Evolutionary conservation across 768 basidiomycete species (phyloP).

Genomic region (Lentinula sp.): DNA sequence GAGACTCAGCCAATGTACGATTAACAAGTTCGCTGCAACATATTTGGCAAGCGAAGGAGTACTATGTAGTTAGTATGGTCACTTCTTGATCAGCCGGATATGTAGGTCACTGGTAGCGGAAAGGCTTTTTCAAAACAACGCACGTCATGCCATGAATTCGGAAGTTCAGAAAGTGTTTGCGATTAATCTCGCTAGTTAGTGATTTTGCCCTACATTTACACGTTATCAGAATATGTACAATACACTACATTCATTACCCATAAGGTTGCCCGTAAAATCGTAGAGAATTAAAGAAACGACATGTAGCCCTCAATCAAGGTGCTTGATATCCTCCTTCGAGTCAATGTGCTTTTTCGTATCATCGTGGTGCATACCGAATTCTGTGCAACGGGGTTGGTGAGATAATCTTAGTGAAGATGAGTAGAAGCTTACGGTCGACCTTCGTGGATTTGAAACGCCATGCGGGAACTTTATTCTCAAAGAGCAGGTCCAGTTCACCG

Average conservation of each 20-base stretch:
- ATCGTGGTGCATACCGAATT: neutral
- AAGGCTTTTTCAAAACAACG: too few species aligned
- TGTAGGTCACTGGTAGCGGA: too few species aligned
- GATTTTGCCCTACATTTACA: neutral
- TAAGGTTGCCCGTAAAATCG: neutral
- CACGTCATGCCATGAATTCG: too few species aligned
- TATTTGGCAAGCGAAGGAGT: too few species aligned
- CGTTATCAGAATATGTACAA: neutral
- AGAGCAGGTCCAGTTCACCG: conserved; percentile 16
- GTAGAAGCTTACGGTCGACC: conserved; percentile 14
- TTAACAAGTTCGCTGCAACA: too few species aligned
- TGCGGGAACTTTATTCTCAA: conserved; percentile 15
- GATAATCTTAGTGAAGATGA: neutral
- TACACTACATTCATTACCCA: neutral
- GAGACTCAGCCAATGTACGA: too few species aligned
- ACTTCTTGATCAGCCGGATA: too few species aligned
- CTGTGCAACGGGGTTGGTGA: neutral
- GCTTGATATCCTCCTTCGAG: neutral
- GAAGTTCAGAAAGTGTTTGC: too few species aligned
- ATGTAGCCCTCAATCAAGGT: neutral
- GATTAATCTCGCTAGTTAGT: too few species aligned
- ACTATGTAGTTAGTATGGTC: too few species aligned
- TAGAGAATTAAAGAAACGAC: neutral
- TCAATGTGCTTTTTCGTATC: neutral
- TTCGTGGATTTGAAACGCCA: conserved; percentile 15